phyloP scores from a whole-genome alignment of 2,329 filamentous ascomycete genomes.

The Escovopsis sp. region DNA sequence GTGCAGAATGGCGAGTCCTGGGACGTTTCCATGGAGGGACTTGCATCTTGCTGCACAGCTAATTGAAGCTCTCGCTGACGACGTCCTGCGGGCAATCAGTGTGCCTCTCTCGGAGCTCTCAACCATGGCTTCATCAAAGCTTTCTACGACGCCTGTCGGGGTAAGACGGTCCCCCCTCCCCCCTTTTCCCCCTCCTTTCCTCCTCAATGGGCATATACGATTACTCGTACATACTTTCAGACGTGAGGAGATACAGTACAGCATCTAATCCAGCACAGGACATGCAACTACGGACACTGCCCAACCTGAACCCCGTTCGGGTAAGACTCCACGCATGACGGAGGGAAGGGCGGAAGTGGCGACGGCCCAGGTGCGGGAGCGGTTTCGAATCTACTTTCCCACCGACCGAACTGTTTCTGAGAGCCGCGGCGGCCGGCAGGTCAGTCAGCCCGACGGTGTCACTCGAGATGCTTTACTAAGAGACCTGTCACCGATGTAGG shows the following conservation, averaged over 20 bases:
- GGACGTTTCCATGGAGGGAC: neutral
- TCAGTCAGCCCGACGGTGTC: constrained; percentile 18
- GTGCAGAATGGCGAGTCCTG: constrained; percentile 2
- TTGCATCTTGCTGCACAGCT: too few species aligned
- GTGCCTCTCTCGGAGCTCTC: constrained; percentile 69
- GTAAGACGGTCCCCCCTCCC: constrained; percentile 16
- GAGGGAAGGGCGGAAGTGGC: constrained; percentile 11
- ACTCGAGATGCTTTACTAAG: neutral
- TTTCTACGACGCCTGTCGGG: constrained; percentile 41
- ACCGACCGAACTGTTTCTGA: constrained; percentile 51
- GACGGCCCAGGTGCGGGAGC: constrained; percentile 22
- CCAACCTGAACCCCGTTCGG: too few species aligned
- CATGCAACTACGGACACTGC: too few species aligned
- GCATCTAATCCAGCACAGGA: too few species aligned
- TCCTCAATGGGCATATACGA: too few species aligned
- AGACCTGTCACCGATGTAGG: constrained; percentile 23
- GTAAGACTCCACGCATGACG: too few species aligned
- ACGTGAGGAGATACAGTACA: too few species aligned
- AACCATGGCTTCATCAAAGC: constrained; percentile 49
- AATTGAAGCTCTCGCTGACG: too few species aligned
- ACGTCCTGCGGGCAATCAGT: constrained; percentile 24
- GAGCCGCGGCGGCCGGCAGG: constrained; percentile 48
- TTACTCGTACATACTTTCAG: too few species aligned
- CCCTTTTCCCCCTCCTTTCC: too few species aligned
- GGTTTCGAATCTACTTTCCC: constrained; percentile 69